A percentile compares a stretch with the other conserved stretches of the same genome.
These are phyloP conservation scores for Globisporangium parvum DNA, from an alignment of 352 stramenopile species.

Conservation along the genomic window DNA sequence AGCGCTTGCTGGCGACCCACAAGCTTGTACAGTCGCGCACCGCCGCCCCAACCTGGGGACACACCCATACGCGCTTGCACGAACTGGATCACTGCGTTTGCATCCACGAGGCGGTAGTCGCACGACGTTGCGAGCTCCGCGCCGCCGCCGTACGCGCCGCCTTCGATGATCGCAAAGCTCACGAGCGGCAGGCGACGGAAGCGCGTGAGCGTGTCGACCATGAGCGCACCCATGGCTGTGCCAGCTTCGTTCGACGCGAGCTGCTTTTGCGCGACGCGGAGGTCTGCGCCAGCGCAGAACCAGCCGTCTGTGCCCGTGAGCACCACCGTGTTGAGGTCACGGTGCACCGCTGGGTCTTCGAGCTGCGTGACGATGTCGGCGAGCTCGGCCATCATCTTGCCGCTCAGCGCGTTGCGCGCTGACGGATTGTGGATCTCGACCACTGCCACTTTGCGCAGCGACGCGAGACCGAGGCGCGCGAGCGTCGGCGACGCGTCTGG, in stretches of 20 bases:
- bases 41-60: conserved; percentile 80
- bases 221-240: conserved; percentile 60
- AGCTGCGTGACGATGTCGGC: conserved; percentile 56
- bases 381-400: conserved; percentile 88
- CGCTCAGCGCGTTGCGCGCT: conserved; percentile 69
- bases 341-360: conserved; percentile 44
- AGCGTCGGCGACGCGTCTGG: conserved; percentile 5
- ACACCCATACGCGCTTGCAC: conserved; percentile 82
- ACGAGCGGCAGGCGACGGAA: conserved; percentile 74
- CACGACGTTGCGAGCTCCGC: conserved; percentile 79
- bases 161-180: conserved; percentile 74
- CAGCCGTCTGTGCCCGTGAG: conserved; percentile 47
- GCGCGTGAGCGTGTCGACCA: conserved; percentile 66
- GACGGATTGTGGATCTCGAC: conserved; percentile 70
- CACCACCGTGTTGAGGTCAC: conserved; percentile 57
- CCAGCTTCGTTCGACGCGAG: conserved; percentile 63
- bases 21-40: conserved; percentile 66
- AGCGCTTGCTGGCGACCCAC: conserved; percentile 68
- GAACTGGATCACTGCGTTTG: conserved; percentile 74
- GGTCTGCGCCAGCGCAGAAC: conserved; percentile 84
- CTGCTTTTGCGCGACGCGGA: conserved; percentile 71
- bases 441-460: conserved; percentile 41
- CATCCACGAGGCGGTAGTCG: conserved; percentile 71
- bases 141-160: conserved; percentile 75
- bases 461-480: conserved; percentile 14